Evolutionary conservation across 2,329 filamentous ascomycete species (phyloP).

Genomic region (Xylariaceae sp.): DNA sequence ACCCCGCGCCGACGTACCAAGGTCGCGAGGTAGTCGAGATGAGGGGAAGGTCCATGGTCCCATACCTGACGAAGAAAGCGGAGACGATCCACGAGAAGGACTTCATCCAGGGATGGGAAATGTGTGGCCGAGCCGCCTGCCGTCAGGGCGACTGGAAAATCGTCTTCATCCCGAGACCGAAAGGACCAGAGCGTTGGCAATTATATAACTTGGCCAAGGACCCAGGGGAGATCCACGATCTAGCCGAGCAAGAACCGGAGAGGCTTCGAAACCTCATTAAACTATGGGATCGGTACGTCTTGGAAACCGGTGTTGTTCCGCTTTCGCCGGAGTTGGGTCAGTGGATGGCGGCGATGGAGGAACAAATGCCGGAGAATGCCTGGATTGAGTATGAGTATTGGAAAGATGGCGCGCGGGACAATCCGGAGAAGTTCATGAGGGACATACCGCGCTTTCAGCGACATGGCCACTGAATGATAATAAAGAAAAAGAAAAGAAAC

Average conservation of each 20-base stretch:
- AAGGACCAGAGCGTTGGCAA: slow-evolving; percentile 46
- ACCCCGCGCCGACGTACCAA: slow-evolving; percentile 47
- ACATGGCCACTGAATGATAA: slow-evolving; percentile 26
- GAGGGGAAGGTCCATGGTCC: slow-evolving; percentile 34
- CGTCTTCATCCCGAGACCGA: slow-evolving; percentile 44
- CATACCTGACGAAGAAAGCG: slow-evolving; percentile 26
- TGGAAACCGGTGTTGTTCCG: slow-evolving; percentile 56
- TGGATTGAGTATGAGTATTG: slow-evolving; percentile 65
- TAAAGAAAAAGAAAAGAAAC: slow-evolving; percentile 1
- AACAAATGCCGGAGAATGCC: slow-evolving; percentile 59
- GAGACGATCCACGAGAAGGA: slow-evolving; percentile 34
- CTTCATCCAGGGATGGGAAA: slow-evolving; percentile 37
- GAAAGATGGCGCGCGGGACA: slow-evolving; percentile 40
- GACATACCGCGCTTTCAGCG: slow-evolving; percentile 25
- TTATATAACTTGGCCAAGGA: slow-evolving; percentile 43
- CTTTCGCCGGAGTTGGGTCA: slow-evolving; percentile 53
- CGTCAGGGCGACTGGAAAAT: slow-evolving; percentile 37
- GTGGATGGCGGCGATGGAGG: slow-evolving; percentile 56
- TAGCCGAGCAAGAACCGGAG: slow-evolving; percentile 32
- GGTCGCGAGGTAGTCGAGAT: slow-evolving; percentile 33
- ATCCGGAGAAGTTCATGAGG: slow-evolving; percentile 41
- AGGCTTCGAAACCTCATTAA: slow-evolving; percentile 31
- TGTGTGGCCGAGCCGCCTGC: slow-evolving; percentile 33
- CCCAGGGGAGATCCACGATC: slow-evolving; percentile 41
- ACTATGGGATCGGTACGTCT: slow-evolving; percentile 35